A percentile compares a stretch with the other conserved stretches of the same genome.
Evolutionary conservation across 2,329 filamentous ascomycete species (phyloP).

Genomic region (Cladorrhinum sp.): DNA sequence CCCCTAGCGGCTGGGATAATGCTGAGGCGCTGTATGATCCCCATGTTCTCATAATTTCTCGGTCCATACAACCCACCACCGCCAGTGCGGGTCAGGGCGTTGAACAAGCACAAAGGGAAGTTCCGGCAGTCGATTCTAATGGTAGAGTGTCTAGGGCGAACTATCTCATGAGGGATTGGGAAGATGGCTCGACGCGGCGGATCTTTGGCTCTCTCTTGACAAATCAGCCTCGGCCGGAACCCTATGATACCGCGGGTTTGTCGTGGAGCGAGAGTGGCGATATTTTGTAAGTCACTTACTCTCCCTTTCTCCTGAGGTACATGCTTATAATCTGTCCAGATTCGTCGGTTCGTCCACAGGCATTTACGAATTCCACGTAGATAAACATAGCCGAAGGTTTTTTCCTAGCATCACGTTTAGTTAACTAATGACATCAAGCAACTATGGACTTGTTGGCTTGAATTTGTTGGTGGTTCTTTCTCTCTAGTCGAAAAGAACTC

Average conservation of each 20-base stretch:
- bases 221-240: slow-evolving; percentile 37
- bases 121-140: slow-evolving; percentile 10
- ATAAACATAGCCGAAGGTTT: slow-evolving; percentile 58
- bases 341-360: slow-evolving; percentile 67
- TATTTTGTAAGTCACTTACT: slow-evolving; percentile 48
- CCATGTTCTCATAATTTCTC: slow-evolving; percentile 8
- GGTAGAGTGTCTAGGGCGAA: slow-evolving; percentile 22
- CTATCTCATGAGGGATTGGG: slow-evolving; percentile 30
- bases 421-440: slow-evolving; percentile 1
- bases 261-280: slow-evolving; percentile 61
- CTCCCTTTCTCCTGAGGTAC: background rate
- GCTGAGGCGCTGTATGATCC: slow-evolving; percentile 43
- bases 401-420: slow-evolving; percentile 43
- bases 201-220: slow-evolving; percentile 20
- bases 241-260: slow-evolving; percentile 59
- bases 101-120: background rate
- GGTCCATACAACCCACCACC: slow-evolving; percentile 6
- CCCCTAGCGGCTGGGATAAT: slow-evolving; percentile 38
- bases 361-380: slow-evolving; percentile 71
- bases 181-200: slow-evolving; percentile 31
- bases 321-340: slow-evolving; percentile 35
- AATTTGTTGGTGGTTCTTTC: background rate
- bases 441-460: background rate
- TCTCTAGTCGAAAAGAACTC: background rate
- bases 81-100: background rate